A percentile compares a stretch with the other conserved stretches of the same genome.
Evolutionary conservation across 768 basidiomycete species (phyloP).

Genomic region (Coprinopsis cinerea): DNA sequence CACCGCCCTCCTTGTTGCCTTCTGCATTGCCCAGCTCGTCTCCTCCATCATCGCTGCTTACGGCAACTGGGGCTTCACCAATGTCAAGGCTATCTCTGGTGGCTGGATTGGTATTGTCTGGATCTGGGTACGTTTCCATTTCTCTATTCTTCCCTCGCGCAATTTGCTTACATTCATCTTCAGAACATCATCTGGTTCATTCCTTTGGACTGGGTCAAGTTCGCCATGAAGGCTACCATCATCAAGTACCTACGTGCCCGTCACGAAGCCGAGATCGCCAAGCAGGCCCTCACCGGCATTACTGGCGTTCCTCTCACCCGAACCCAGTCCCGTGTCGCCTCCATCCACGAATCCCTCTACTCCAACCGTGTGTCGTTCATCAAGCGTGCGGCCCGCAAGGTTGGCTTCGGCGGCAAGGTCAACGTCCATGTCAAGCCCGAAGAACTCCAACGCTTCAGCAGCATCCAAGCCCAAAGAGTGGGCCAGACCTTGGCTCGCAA

Average conservation of each 20-base stretch:
- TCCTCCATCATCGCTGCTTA: conserved; percentile 95
- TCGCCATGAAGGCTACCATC: conserved; percentile 90
- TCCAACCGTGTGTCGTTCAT: conserved; percentile 95
- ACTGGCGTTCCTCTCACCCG: conserved; percentile 72
- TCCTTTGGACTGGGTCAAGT: conserved; percentile 94
- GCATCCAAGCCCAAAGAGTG: conserved; percentile 73
- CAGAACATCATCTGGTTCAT: conserved; percentile 96
- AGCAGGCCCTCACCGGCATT: conserved; percentile 17
- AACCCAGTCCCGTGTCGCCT: conserved; percentile 87
- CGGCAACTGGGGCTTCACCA: conserved; percentile 92
- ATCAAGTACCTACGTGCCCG: conserved; percentile 79
- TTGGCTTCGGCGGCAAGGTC: conserved; percentile 80
- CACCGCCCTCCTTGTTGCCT: conserved; percentile 84
- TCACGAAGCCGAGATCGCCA: conserved; percentile 38
- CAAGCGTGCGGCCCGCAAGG: conserved; percentile 75
- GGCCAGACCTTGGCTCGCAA: conserved; percentile 75
- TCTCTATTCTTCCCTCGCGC: neutral
- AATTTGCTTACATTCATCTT: neutral
- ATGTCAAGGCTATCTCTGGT: conserved; percentile 73
- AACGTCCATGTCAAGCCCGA: conserved; percentile 59
- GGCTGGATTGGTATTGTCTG: conserved; percentile 97
- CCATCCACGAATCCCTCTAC: conserved; percentile 89
- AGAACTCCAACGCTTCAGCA: conserved; percentile 80
- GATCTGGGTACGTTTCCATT: conserved; percentile 70
- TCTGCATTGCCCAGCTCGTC: conserved; percentile 89